Percentiles rank a stretch among this genome's conserved stretches.
phyloP scores from a whole-genome alignment of 1,139 yeast species.

The Arxiozyma bovina region DNA sequence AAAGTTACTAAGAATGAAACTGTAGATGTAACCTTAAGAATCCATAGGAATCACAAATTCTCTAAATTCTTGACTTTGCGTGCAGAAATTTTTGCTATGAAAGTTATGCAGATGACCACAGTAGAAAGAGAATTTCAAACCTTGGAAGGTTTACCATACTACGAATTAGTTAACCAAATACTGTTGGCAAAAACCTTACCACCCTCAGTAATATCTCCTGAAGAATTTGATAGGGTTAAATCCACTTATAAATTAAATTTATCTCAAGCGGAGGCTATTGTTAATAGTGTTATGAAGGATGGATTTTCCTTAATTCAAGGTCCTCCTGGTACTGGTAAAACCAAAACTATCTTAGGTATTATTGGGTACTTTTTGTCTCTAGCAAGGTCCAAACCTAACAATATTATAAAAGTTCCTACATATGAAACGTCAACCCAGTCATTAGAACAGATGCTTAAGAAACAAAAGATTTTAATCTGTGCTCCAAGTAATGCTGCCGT shows the following conservation, averaged over 20 bases:
- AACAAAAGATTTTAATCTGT: conserved; percentile 66
- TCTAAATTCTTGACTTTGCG: conserved; percentile 52
- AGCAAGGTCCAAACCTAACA: conserved; percentile 24
- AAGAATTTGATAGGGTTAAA: conserved; percentile 37
- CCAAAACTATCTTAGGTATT: conserved; percentile 89
- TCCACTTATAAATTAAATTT: conserved; percentile 55
- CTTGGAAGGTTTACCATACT: conserved; percentile 68
- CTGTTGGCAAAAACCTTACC: conserved; percentile 54
- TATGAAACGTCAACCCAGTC: conserved; percentile 11
- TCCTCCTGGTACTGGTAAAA: conserved; percentile 98
- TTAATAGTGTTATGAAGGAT: conserved; percentile 53
- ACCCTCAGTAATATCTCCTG: conserved; percentile 27
- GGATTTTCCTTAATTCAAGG: conserved; percentile 95
- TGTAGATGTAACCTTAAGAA: conserved; percentile 67
- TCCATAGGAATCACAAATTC: conserved; percentile 37
- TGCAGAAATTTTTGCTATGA: conserved; percentile 54
- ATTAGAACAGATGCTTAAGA: conserved; percentile 28
- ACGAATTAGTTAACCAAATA: conserved; percentile 60
- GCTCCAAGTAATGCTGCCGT: conserved; percentile 99
- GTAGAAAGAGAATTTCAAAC: conserved; percentile 90
- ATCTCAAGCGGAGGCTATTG: conserved; percentile 85
- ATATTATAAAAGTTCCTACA: conserved; percentile 19
- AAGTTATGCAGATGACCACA: conserved; percentile 79
- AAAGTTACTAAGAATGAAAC: conserved; percentile 56
- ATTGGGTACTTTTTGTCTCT: conserved; percentile 64